Conservation (phyloP, 805 yeast species). For the Lachancea meyersii region DNA sequence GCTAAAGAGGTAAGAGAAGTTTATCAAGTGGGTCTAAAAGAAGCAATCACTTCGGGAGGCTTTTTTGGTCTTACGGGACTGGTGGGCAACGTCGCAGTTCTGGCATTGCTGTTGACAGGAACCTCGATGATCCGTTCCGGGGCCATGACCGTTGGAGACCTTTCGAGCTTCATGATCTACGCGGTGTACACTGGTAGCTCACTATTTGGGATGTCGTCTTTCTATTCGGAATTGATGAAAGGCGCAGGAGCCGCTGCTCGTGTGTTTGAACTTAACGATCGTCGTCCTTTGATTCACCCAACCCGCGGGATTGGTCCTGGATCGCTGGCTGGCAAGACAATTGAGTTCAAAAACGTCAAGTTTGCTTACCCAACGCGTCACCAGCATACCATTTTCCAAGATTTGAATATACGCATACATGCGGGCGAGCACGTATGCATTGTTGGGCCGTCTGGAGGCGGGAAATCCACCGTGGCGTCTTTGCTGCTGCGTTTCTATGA, state of each 20-base stretch:
- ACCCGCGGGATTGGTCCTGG: conserved; percentile 47
- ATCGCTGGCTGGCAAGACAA: conserved; percentile 31
- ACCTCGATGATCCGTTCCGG: conserved; percentile 76
- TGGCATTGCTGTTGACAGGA: conserved; percentile 75
- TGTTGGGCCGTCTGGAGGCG: conserved; percentile 97
- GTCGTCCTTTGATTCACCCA: conserved; percentile 66
- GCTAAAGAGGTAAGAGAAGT: conserved; percentile 61
- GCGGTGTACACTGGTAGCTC: conserved; percentile 93
- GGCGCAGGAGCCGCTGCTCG: conserved; percentile 95
- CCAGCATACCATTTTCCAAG: conserved; percentile 56
- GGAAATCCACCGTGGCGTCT: conserved; percentile 84
- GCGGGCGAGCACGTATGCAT: conserved; percentile 88
- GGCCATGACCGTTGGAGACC: conserved; percentile 74
- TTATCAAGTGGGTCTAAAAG: conserved; percentile 65
- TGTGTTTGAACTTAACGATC: conserved; percentile 77
- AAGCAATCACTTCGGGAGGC: conserved; percentile 70
- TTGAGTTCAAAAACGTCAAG: conserved; percentile 54
- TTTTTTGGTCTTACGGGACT: conserved; percentile 77
- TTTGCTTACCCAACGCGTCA: conserved; percentile 85
- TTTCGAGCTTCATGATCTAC: conserved; percentile 91
- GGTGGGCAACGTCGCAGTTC: conserved; percentile 71
- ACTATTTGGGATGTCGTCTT: conserved; percentile 82
- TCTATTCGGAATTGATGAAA: conserved; percentile 91
- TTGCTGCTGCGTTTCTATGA: conserved; percentile 79
- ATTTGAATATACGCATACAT: conserved; percentile 52